These are phyloP conservation scores for Fragaria iinumae DNA, from an alignment of 306 rosid genomes.

Conservation along the genomic window DNA sequence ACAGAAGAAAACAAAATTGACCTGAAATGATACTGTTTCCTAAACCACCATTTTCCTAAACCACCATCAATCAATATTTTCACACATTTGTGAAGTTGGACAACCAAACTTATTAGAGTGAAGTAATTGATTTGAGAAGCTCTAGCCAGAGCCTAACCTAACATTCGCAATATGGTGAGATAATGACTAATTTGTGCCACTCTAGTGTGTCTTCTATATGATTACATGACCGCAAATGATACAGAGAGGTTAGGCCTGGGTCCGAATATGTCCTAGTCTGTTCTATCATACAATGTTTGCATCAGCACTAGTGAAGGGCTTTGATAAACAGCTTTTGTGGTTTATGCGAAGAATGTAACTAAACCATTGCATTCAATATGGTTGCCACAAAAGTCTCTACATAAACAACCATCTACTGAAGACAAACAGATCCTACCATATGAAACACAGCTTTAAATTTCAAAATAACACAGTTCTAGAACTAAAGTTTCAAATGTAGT, in stretches of 20 bases:
- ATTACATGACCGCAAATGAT: not conserved
- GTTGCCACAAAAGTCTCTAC: not conserved
- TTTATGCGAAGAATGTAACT: constrained; percentile 5
- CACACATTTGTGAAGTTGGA: not conserved
- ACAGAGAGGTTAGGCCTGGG: not conserved
- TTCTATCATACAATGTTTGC: not conserved
- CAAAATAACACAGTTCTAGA: constrained; percentile 3
- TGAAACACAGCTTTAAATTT: not conserved
- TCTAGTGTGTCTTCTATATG: not conserved
- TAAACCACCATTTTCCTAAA: not conserved
- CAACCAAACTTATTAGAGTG: not conserved
- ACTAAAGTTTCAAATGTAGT: constrained; percentile 13
- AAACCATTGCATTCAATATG: constrained; percentile 19
- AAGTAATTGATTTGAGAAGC: not conserved
- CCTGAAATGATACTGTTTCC: not conserved
- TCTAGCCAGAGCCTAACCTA: not conserved
- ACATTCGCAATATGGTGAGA: not conserved
- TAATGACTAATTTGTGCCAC: not conserved
- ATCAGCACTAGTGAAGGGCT: constrained; percentile 1
- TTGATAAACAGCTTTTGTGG: not conserved
- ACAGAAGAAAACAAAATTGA: not conserved
- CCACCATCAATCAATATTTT: not conserved
- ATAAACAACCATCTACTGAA: not conserved
- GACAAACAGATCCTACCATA: not conserved
- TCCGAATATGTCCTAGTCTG: not conserved